These are phyloP conservation scores for Ophiostoma sp. DNA, from an alignment of 2,329 filamentous ascomycete genomes.

Conservation along the genomic window DNA sequence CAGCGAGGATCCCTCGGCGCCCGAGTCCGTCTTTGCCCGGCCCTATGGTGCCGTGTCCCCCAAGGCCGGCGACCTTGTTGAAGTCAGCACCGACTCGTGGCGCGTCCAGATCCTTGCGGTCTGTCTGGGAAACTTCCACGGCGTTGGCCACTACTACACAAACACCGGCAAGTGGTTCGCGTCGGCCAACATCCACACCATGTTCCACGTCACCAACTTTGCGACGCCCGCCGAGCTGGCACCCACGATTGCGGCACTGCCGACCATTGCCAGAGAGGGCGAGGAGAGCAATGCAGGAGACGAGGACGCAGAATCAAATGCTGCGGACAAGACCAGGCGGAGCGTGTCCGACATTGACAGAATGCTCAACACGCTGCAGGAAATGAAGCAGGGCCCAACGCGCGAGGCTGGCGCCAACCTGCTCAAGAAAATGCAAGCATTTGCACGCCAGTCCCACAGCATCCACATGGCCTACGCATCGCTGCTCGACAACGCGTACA, in stretches of 20 bases:
- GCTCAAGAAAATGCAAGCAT: slow-evolving; percentile 45
- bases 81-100: slow-evolving; percentile 35
- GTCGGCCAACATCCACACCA: slow-evolving; percentile 39
- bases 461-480: slow-evolving; percentile 46
- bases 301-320: neutral
- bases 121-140: slow-evolving; percentile 48
- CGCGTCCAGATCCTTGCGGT: slow-evolving; percentile 47
- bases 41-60: slow-evolving; percentile 30
- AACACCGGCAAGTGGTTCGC: slow-evolving; percentile 49
- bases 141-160: slow-evolving; percentile 51
- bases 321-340: neutral
- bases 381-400: slow-evolving; percentile 40
- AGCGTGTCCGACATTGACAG: slow-evolving; percentile 27
- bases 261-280: slow-evolving; percentile 23
- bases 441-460: slow-evolving; percentile 40
- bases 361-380: slow-evolving; percentile 37
- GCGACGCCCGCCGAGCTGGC: slow-evolving; percentile 39
- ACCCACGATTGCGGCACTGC: slow-evolving; percentile 39
- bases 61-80: slow-evolving; percentile 47
- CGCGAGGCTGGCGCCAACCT: slow-evolving; percentile 41
- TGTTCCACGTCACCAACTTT: slow-evolving; percentile 50
- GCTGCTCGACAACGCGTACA: slow-evolving; percentile 43
- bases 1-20: slow-evolving; percentile 24
- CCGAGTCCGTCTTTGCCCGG: slow-evolving; percentile 20
- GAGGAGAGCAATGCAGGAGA: neutral